Percentiles rank a stretch among this genome's conserved stretches.
phyloP scores from a whole-genome alignment of 2,329 filamentous ascomycete genomes.

The Whalleya microplaca region DNA sequence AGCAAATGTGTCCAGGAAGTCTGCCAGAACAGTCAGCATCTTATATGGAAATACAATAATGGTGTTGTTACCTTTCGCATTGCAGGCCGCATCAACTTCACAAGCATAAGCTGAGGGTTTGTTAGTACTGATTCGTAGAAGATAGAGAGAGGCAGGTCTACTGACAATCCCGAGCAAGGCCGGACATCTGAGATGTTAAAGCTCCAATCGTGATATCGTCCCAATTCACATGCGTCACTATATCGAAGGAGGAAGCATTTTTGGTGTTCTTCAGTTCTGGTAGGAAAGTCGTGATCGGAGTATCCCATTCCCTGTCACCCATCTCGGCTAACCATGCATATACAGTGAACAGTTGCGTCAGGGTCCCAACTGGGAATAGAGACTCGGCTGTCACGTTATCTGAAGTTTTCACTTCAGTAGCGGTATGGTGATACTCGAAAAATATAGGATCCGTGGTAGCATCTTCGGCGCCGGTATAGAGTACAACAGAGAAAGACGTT shows the following conservation, averaged over 20 bases:
- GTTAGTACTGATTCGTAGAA: not conserved
- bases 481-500: slow-evolving; percentile 34
- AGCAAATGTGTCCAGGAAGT: slow-evolving; percentile 20
- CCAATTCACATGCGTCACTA: slow-evolving; percentile 15
- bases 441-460: slow-evolving; percentile 14
- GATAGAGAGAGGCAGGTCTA: not conserved
- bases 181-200: slow-evolving; percentile 30
- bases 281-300: slow-evolving; percentile 34
- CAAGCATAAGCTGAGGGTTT: slow-evolving; percentile 14
- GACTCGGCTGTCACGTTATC: slow-evolving; percentile 28
- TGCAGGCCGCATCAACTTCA: slow-evolving; percentile 15
- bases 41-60: no score
- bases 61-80: not conserved
- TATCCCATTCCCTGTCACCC: slow-evolving; percentile 34
- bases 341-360: slow-evolving; percentile 40
- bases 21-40: not conserved
- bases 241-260: slow-evolving; percentile 2
- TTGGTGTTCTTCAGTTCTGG: slow-evolving; percentile 28
- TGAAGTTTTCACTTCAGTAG: slow-evolving; percentile 1
- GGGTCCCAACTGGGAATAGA: slow-evolving; percentile 33
- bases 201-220: slow-evolving; percentile 27
- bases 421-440: slow-evolving; percentile 32
- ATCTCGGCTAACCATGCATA: slow-evolving; percentile 38
- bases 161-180: slow-evolving; percentile 27
- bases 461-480: slow-evolving; percentile 23